Evolutionary conservation across 2,329 filamentous ascomycete species (phyloP).

Genomic region (Diaporthe nobilis): DNA sequence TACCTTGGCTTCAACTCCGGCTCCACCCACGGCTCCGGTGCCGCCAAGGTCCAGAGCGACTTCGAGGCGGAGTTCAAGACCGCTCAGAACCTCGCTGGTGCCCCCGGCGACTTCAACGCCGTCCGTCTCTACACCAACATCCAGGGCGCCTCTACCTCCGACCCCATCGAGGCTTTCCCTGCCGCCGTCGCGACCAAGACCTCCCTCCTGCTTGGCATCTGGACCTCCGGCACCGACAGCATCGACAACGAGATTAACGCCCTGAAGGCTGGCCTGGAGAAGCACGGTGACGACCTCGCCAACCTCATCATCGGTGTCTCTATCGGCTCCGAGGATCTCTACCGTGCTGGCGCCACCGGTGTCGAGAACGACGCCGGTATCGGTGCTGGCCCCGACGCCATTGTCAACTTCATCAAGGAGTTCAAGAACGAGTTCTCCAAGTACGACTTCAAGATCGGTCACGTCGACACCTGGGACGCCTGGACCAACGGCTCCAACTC

Average conservation of each 20-base stretch:
- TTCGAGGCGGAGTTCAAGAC: conserved; percentile 80
- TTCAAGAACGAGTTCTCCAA: conserved; percentile 74
- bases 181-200: conserved; percentile 88
- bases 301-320: conserved; percentile 84
- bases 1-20: conserved; percentile 83
- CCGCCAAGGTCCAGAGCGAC: conserved; percentile 72
- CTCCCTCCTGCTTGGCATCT: conserved; percentile 84
- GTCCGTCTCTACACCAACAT: conserved; percentile 84
- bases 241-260: conserved; percentile 83
- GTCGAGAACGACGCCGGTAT: conserved; percentile 72
- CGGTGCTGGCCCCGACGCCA: conserved; percentile 72
- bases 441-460: conserved; percentile 78
- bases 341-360: conserved; percentile 81
- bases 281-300: conserved; percentile 77
- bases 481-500: conserved; percentile 82
- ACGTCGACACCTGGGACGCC: conserved; percentile 91
- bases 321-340: conserved; percentile 88
- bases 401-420: conserved; percentile 79
- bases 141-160: conserved; percentile 75
- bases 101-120: conserved; percentile 73
- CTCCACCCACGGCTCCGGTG: conserved; percentile 71
- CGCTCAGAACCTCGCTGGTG: conserved; percentile 74
- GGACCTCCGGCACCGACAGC: conserved; percentile 77
- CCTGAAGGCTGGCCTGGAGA: conserved; percentile 75
- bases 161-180: conserved; percentile 80